phyloP scores from a whole-genome alignment of 768 basidiomycete genomes.

The Gautieria morchelliformis region DNA sequence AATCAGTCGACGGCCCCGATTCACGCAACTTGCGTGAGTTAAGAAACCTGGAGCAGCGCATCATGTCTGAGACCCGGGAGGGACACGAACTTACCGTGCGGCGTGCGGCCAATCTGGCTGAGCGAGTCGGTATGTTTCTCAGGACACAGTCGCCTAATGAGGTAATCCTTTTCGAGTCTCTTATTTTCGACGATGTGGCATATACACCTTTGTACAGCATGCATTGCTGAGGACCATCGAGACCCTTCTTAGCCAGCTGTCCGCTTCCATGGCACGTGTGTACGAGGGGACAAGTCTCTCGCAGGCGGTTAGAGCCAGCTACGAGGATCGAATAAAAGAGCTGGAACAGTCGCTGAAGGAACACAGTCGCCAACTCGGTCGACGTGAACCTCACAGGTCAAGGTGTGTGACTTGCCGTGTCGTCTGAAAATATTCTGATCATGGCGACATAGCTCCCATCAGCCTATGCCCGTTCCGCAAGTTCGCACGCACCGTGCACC shows the following conservation, averaged over 20 bases:
- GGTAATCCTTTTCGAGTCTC: neutral
- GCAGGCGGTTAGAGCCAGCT: conserved; percentile 1
- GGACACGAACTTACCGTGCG: neutral
- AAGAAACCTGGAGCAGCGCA: neutral
- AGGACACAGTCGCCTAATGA: neutral
- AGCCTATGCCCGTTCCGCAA: no score
- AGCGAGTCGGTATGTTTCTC: neutral
- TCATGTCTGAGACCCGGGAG: neutral
- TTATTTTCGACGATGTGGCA: neutral
- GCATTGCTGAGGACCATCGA: neutral
- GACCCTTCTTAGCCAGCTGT: neutral
- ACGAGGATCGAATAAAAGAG: neutral
- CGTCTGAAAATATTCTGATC: neutral
- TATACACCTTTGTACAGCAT: neutral
- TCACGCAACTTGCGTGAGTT: neutral
- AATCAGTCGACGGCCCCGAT: neutral
- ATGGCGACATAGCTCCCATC: no score
- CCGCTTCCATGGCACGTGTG: neutral
- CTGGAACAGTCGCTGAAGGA: neutral
- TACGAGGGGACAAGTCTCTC: conserved; percentile 1
- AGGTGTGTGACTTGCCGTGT: neutral
- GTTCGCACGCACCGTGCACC: no score
- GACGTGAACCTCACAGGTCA: neutral
- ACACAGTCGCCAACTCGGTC: neutral
- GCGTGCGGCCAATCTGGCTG: neutral